Base-by-base conservation (phyloP, 2,329 filamentous ascomycete species). In the Aureobasidium lini region DNA sequence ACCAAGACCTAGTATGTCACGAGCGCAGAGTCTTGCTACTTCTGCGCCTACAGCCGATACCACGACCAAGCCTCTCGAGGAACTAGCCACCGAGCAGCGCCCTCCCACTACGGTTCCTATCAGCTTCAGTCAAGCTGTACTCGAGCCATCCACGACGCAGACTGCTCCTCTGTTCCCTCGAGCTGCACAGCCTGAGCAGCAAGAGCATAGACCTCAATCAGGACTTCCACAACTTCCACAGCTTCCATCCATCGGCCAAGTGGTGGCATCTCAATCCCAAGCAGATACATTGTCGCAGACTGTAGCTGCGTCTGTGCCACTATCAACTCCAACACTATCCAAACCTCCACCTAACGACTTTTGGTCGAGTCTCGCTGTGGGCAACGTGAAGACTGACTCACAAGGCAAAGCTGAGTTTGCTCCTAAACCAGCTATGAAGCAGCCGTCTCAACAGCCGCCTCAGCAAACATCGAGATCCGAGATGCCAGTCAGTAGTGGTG, bases 281-380 rank as follows among this genome's bases (percentile, higher is more conserved):
- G 54, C 37, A 1, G 43, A 57, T 2, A 18, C 54, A 37, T 15
- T 48, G 28, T 34, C 54, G n/a, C 54, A 47, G 6, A 32, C 42
- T 39, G 39, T 48, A 13, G 23, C 40, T 11, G 37, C 52, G 9
- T 46, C 50, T 28, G 34, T 42, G 18, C 37, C 53, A 29, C 53
- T 57, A 16, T 11, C 44, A 9, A 18, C 44, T 10, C 53, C 54
- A 6, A 40, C 43, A 13, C 34, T 34, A 9, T 46, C 58, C 9
- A 52, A 44, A 28, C 13, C 58, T 9, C 23, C 37, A 29, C 18
- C 49, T 23, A 56, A 13, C 16, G 59, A 61, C 31, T 61, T 61
- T 28, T 61, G 59, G 59, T 61, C 59, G 8, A 61, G 52, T 29
- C 52, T 61, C n/a, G 52, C 53, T 13, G 18, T 54, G 11, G 44